phyloP scores from a whole-genome alignment of 345 rosid species.

The Hibiscus syriacus region DNA sequence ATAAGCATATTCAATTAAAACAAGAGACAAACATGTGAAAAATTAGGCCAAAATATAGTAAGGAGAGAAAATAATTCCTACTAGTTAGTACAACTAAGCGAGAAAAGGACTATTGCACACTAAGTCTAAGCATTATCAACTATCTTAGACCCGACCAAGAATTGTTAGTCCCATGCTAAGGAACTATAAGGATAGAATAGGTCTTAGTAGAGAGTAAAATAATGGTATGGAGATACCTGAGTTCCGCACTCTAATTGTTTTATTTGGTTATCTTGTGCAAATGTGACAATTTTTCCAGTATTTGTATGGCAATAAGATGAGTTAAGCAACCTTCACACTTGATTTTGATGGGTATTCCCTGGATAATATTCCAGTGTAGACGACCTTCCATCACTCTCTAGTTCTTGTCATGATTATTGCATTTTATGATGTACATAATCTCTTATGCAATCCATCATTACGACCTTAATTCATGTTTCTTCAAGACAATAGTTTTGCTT shows the following conservation, averaged over 20 bases:
- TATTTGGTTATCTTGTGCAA: neutral
- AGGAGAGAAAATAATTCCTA: neutral
- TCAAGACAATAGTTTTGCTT: slow-evolving; percentile 14
- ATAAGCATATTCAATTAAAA: too few species aligned
- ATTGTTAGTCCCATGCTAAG: too few species aligned
- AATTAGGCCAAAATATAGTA: too few species aligned
- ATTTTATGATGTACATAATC: slow-evolving; percentile 32
- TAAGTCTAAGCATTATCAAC: neutral
- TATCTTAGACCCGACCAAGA: neutral
- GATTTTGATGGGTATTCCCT: slow-evolving; percentile 77
- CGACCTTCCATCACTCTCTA: neutral
- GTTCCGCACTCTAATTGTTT: neutral
- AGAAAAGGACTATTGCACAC: neutral
- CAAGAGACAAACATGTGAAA: too few species aligned
- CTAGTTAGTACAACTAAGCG: too few species aligned
- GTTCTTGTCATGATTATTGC: slow-evolving; percentile 5
- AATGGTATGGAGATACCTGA: neutral
- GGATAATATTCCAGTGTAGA: too few species aligned
- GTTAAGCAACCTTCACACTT: slow-evolving; percentile 10
- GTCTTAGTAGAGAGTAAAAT: neutral
- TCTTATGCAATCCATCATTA: slow-evolving; percentile 13
- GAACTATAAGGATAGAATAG: neutral
- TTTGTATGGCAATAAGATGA: neutral
- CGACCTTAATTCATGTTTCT: slow-evolving; percentile 3
- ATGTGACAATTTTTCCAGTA: neutral